Base-by-base conservation (phyloP, 2,329 filamentous ascomycete species). In the Alternaria panax region DNA sequence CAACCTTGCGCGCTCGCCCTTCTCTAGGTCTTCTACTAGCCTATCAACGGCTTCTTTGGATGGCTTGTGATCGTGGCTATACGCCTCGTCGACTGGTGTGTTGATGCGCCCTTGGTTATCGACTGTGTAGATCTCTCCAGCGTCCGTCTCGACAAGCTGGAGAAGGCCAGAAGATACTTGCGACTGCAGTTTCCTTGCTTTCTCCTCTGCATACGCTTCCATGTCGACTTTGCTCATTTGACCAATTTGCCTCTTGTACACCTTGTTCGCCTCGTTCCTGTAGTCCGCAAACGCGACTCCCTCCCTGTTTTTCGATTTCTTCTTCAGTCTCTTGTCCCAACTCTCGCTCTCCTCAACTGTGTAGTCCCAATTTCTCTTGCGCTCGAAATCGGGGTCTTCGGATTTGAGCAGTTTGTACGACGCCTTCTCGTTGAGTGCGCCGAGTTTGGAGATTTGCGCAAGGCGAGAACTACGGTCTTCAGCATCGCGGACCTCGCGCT, bases 321-420 rank as follows among this genome's bases (percentile, higher is more conserved):
- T 96, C 73, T 90, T 91, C 77, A 96, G 82, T 30, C 93, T 89
- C 81, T 90, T 90, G 79, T 99, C 95, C 95, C 95, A 99, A 67
- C 86, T 88, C 81, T 97, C 95, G 69, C 88, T 91, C 80, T 99
- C 95, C 65, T 99, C 95, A 7, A 94, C 83, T 1, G 95, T 99
- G 92, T 95, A 99, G 81, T 98, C 95, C 95, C 95, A 99, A 1
- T 95, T 95, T 40, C 95, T 89, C 81, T 98, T 97, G 67, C 95
- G 91, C 84, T 99, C 95, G 74, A 98, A 99, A 78, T 98, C 95
- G 55, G 92, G 92, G 2, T 93, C 89, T 71, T 97, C 93, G 4
- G 93, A 92, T 82, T 97, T 97, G 42, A 97, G 85, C 0, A 99
- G 87, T 75, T 98, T 99, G 78, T 97, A 92, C 6, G 90, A 89